phyloP scores from a whole-genome alignment of 2,329 filamentous ascomycete genomes.

The Aureobasidium sp. region DNA sequence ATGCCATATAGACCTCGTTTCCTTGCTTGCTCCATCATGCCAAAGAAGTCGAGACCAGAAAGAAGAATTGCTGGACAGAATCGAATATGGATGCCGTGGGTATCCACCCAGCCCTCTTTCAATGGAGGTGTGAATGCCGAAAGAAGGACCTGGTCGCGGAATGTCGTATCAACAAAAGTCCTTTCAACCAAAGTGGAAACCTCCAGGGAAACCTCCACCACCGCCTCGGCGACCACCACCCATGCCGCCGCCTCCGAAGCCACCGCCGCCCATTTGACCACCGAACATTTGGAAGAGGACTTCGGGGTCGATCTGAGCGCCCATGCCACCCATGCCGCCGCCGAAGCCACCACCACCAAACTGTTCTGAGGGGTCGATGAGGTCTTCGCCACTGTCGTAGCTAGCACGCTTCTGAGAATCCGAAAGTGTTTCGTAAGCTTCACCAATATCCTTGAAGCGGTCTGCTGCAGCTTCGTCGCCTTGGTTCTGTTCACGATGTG shows the following conservation, averaged over 20 bases:
- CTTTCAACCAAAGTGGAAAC: slow-evolving; percentile 14
- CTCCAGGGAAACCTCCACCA: slow-evolving; percentile 12
- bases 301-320: slow-evolving; percentile 60
- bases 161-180: neutral
- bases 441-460: slow-evolving; percentile 95
- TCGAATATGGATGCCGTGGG: no score
- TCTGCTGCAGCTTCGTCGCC: slow-evolving; percentile 77
- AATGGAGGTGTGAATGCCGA: no score
- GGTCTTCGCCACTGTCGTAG: slow-evolving; percentile 89
- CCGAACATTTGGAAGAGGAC: slow-evolving; percentile 74
- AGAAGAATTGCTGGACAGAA: neutral
- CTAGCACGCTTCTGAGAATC: slow-evolving; percentile 87
- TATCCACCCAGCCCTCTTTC: no score
- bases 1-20: neutral
- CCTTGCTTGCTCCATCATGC: slow-evolving; percentile 6
- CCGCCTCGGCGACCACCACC: slow-evolving; percentile 7
- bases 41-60: neutral
- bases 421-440: slow-evolving; percentile 92
- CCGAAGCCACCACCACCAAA: slow-evolving; percentile 57
- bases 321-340: slow-evolving; percentile 39
- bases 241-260: slow-evolving; percentile 5
- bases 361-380: slow-evolving; percentile 76
- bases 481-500: slow-evolving; percentile 53
- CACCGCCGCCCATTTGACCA: slow-evolving; percentile 12
- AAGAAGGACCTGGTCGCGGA: neutral